Evolutionary conservation across 495 filamentous ascomycete genomes (phyloP).

Genomic region (Melanomma pulvis-pyrius): DNA sequence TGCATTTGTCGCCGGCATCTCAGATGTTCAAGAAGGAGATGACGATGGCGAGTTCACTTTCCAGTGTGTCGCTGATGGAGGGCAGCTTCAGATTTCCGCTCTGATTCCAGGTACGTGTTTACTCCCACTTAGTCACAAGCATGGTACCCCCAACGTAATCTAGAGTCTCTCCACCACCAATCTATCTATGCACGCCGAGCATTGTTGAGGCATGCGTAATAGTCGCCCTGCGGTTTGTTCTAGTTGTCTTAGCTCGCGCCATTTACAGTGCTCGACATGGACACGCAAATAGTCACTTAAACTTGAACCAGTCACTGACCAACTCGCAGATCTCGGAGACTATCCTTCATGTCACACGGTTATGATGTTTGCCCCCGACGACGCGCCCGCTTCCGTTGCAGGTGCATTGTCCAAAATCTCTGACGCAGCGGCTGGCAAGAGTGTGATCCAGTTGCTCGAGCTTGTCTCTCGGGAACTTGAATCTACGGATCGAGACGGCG

Average conservation of each 20-base stretch:
- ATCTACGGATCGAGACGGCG: constrained; percentile 42
- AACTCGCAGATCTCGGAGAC: constrained; percentile 57
- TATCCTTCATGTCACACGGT: constrained; percentile 67
- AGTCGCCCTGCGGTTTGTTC: too few species aligned
- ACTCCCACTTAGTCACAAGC: neutral
- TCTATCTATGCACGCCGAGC: too few species aligned
- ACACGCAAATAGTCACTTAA: too few species aligned
- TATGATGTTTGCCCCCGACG: constrained; percentile 61
- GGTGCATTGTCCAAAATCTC: constrained; percentile 51
- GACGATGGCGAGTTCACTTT: constrained; percentile 68
- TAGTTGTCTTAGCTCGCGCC: too few species aligned
- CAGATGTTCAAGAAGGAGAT: constrained; percentile 57
- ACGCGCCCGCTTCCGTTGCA: constrained; percentile 52
- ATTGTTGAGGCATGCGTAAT: too few species aligned
- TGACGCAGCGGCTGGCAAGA: constrained; percentile 38
- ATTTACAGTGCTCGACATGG: too few species aligned
- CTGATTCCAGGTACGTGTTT: constrained; percentile 56
- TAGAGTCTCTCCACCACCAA: neutral
- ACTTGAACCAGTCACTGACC: neutral
- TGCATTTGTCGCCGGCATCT: constrained; percentile 47
- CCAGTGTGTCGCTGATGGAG: constrained; percentile 33
- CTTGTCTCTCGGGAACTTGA: constrained; percentile 42
- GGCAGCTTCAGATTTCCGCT: constrained; percentile 54
- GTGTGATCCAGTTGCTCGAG: constrained; percentile 43
- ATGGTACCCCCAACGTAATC: neutral